A percentile compares a stretch with the other conserved stretches of the same genome.
phyloP scores from a whole-genome alignment of 768 basidiomycete species.

The Hemileccinum impolitum region DNA sequence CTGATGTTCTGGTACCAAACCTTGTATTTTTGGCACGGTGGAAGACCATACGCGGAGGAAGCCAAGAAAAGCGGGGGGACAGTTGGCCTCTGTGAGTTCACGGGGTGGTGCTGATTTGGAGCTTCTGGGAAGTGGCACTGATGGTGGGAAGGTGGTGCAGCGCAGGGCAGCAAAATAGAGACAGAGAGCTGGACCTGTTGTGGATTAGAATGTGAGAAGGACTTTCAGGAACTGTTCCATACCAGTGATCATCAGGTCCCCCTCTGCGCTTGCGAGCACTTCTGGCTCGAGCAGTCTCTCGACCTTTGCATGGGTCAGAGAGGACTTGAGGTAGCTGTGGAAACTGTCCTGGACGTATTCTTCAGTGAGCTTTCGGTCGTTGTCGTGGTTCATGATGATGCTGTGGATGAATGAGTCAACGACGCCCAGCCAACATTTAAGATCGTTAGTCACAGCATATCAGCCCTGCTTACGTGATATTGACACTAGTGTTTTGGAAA shows the following conservation, averaged over 20 bases:
- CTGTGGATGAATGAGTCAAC: not conserved
- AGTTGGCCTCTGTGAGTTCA: constrained; percentile 63
- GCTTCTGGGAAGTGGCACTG: constrained; percentile 70
- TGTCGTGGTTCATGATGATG: constrained; percentile 18
- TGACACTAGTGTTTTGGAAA: constrained; percentile 3
- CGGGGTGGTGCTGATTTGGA: constrained; percentile 46
- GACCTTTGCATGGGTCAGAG: constrained; percentile 71
- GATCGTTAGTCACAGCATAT: no score
- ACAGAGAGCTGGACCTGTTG: constrained; percentile 70
- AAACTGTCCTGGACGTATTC: constrained; percentile 72
- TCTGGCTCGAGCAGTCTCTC: constrained; percentile 73
- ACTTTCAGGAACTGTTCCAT: constrained; percentile 14
- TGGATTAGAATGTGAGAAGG: not conserved
- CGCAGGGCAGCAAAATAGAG: constrained; percentile 83
- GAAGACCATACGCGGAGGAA: constrained; percentile 75
- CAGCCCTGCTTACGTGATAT: not conserved
- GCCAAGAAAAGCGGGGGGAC: constrained; percentile 61
- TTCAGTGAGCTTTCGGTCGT: constrained; percentile 50
- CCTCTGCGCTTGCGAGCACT: constrained; percentile 71
- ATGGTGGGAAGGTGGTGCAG: constrained; percentile 71
- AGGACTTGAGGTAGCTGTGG: constrained; percentile 78
- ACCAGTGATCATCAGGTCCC: constrained; percentile 86
- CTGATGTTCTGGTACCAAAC: constrained; percentile 57
- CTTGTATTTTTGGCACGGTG: constrained; percentile 62
- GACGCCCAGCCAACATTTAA: no score